These are phyloP conservation scores for Paramyrothecium roridum DNA, from an alignment of 2,329 filamentous ascomycete genomes.

Conservation along the genomic window DNA sequence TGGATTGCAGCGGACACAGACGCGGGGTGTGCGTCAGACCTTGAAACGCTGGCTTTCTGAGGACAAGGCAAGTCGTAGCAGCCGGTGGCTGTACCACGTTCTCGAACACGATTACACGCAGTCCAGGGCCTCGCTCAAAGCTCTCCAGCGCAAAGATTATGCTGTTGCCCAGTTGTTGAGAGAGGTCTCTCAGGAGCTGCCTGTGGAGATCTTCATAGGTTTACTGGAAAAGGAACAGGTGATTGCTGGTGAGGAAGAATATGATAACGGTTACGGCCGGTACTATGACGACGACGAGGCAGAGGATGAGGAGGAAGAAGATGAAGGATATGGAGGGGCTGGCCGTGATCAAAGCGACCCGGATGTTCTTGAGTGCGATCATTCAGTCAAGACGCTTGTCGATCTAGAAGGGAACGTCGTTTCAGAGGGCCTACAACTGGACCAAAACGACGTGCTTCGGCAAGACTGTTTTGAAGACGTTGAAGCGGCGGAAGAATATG, in stretches of 20 bases:
- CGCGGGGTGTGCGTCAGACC: conserved; percentile 10
- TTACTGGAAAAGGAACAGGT: conserved; percentile 23
- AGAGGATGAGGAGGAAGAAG: conserved; percentile 7
- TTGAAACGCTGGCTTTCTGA: conserved; percentile 22
- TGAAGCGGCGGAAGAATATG: conserved; percentile 15
- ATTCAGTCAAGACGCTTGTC: conserved; percentile 19
- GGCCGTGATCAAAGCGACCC: conserved; percentile 11
- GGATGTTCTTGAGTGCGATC: conserved; percentile 1
- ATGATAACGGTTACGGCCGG: conserved; percentile 7
- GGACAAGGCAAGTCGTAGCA: background rate
- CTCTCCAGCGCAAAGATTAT: conserved; percentile 23
- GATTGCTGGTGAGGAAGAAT: background rate
- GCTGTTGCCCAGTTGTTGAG: conserved; percentile 18
- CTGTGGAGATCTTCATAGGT: conserved; percentile 28
- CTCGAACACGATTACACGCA: conserved; percentile 31
- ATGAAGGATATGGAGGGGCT: conserved; percentile 9
- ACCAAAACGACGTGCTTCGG: conserved; percentile 16
- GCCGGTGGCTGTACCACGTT: conserved; percentile 20
- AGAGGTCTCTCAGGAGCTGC: conserved; percentile 16
- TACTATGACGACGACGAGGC: conserved; percentile 5
- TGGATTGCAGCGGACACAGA: conserved; percentile 4
- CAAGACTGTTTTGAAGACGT: conserved; percentile 13
- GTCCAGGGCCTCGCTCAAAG: conserved; percentile 21
- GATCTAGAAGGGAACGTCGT: conserved; percentile 20
- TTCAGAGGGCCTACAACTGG: conserved; percentile 8